These are phyloP conservation scores for Mitragyna speciosa DNA, from an alignment of 257 asterid genomes.

Conservation along the genomic window DNA sequence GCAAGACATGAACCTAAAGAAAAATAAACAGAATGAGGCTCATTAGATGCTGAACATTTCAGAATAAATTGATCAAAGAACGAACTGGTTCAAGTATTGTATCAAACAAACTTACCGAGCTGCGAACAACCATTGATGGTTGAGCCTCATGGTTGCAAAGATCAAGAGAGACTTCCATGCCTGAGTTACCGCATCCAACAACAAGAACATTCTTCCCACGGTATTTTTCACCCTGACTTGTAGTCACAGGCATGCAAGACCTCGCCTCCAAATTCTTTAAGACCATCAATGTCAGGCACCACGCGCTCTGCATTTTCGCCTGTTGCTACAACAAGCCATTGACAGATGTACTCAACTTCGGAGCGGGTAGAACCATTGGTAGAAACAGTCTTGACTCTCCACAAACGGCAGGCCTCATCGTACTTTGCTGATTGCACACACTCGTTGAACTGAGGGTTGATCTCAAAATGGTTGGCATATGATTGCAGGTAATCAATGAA, in stretches of 20 bases:
- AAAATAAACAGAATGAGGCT: slow-evolving; percentile 1
- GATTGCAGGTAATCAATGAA: slow-evolving; percentile 69
- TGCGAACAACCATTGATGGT: slow-evolving; percentile 80
- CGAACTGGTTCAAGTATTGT: too few species aligned
- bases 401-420: slow-evolving; percentile 57
- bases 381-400: slow-evolving; percentile 63
- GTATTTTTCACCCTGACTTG: slow-evolving; percentile 68
- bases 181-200: slow-evolving; percentile 88
- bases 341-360: slow-evolving; percentile 82
- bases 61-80: neutral
- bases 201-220: slow-evolving; percentile 77
- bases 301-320: slow-evolving; percentile 81
- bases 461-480: slow-evolving; percentile 52
- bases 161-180: slow-evolving; percentile 98
- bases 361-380: slow-evolving; percentile 16
- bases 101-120: slow-evolving; percentile 54
- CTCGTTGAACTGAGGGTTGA: slow-evolving; percentile 68
- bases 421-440: slow-evolving; percentile 72
- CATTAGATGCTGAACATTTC: slow-evolving; percentile 17
- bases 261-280: slow-evolving; percentile 61
- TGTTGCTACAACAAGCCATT: slow-evolving; percentile 83
- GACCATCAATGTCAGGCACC: slow-evolving; percentile 73
- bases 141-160: slow-evolving; percentile 77
- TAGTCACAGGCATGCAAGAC: slow-evolving; percentile 77
- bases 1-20: slow-evolving; percentile 77